A percentile compares a stretch with the other conserved stretches of the same genome.
phyloP scores from a whole-genome alignment of 1,139 yeast species.

The Blastobotrys petasosporus region DNA sequence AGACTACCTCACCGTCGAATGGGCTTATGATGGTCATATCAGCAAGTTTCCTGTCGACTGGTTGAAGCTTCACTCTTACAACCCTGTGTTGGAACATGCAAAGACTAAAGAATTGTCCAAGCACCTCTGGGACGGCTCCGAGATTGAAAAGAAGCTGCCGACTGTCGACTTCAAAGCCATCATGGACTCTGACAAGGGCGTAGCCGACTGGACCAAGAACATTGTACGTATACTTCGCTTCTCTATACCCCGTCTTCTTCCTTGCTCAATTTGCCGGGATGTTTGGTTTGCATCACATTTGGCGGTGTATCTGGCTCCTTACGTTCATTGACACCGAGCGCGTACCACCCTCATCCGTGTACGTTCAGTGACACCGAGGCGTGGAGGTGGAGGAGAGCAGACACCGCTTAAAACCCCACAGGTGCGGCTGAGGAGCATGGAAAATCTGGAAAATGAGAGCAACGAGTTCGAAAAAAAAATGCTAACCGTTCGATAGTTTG shows the following conservation, averaged over 20 bases:
- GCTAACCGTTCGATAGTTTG: conserved; percentile 28
- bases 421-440: too few species aligned
- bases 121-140: conserved; percentile 47
- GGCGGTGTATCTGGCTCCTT: too few species aligned
- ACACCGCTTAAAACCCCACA: too few species aligned
- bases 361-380: conserved; percentile 6
- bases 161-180: conserved; percentile 45
- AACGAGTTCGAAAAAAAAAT: not conserved
- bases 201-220: conserved; percentile 55
- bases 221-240: conserved; percentile 27
- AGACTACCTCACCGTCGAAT: conserved; percentile 27
- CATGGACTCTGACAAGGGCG: conserved; percentile 44
- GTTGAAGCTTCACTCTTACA: conserved; percentile 55
- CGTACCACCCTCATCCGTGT: conserved; percentile 1
- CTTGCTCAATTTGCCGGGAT: not conserved
- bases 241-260: not conserved
- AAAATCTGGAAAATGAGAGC: not conserved
- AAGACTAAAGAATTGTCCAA: conserved; percentile 28
- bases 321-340: too few species aligned
- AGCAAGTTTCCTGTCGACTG: conserved; percentile 46
- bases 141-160: conserved; percentile 44
- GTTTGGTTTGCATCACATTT: not conserved
- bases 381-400: too few species aligned
- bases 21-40: conserved; percentile 49
- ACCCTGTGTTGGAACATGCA: conserved; percentile 43